phyloP scores from a whole-genome alignment of 352 stramenopile genomes.

The Phytopythium vexans region DNA sequence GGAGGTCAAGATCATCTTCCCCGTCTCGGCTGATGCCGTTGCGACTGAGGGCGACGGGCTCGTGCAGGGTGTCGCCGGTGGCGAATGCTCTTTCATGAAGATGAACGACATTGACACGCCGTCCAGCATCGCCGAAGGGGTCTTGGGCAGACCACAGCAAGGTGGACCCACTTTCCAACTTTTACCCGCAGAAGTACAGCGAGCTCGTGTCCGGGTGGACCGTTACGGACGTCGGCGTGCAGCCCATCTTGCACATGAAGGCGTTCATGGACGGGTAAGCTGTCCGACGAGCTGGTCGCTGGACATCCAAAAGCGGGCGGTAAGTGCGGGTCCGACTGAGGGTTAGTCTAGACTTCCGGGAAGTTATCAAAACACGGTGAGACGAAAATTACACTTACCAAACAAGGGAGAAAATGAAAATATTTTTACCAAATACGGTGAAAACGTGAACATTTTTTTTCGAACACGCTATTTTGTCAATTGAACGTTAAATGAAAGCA shows the following conservation, averaged over 20 bases:
- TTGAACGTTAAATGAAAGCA: too few relatives aligned
- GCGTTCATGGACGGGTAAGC: slow-evolving; percentile 89
- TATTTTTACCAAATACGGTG: too few relatives aligned
- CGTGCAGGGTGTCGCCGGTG: slow-evolving; percentile 88
- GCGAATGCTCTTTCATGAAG: slow-evolving; percentile 98
- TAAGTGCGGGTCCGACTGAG: slow-evolving; percentile 22
- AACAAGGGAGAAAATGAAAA: too few relatives aligned
- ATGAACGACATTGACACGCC: slow-evolving; percentile 98
- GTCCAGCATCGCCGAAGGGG: slow-evolving; percentile 84
- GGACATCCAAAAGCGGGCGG: slow-evolving; percentile 70
- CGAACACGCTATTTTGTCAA: too few relatives aligned
- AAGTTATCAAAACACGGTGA: too few relatives aligned
- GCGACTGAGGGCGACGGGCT: slow-evolving; percentile 68
- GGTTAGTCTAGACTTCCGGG: too few relatives aligned
- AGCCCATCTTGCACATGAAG: slow-evolving; percentile 96
- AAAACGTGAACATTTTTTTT: too few relatives aligned
- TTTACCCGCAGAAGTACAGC: slow-evolving; percentile 90
- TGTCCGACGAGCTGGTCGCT: slow-evolving; percentile 82
- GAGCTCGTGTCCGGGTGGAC: slow-evolving; percentile 86
- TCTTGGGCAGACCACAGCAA: slow-evolving; percentile 25
- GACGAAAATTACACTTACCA: too few relatives aligned
- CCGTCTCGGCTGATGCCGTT: slow-evolving; percentile 92
- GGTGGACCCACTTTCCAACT: slow-evolving; percentile 72
- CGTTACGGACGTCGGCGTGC: slow-evolving; percentile 90
- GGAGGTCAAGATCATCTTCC: slow-evolving; percentile 96